Evolutionary conservation across 2,329 filamentous ascomycete species (phyloP), one percentile per base, ranked within the genome.

Genomic region (Cladosporium colombiae): DNA sequence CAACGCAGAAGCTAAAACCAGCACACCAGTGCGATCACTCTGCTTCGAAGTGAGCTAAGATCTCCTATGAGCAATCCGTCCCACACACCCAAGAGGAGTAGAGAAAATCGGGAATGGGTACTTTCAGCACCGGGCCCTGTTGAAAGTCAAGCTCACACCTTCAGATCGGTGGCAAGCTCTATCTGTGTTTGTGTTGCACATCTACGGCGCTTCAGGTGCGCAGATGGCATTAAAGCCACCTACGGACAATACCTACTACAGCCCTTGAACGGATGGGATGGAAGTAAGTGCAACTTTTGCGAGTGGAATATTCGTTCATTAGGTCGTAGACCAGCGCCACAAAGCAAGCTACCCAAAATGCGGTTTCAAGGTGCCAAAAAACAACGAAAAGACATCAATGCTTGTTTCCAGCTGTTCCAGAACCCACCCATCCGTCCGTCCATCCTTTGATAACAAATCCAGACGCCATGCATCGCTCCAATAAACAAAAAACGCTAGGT

Each of bases 271-370:
- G 40, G n/a, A 21, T 8, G 5, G 3, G n/a, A 23, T 7, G n/a
- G n/a, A 21, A 13, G 3, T 23, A 13, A 3, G n/a, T 46, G 40
- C 8, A 23, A 21, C 8, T 21, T 46, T 0, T 46, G 5, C n/a
- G n/a, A 46, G 40, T 21, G 50, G 16, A 10, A 53, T 4, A 21
- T 10, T 31, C 11, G 13, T 55, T 55, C 27, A 55, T 33, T 55
- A 53, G 50, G 50, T 55, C 52, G 29, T 55, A 33, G 27, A 55
- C 2, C 52, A 55, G 52, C 52, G 52, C 52, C 52, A 55, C 16
- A n/a, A n/a, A 55, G 33, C 18, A 55, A 4, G 23, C 40, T 46
- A 46, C 40, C 40, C 40, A 21, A 21, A 18, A 52, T 52, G 49
- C 49, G 16, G 25, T 52, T 18, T 52, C 13, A 52, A 27, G 7